A percentile compares a stretch with the other conserved stretches of the same genome.
phyloP scores from a whole-genome alignment of 2,329 filamentous ascomycete species.

The Didymella arachidicola region DNA sequence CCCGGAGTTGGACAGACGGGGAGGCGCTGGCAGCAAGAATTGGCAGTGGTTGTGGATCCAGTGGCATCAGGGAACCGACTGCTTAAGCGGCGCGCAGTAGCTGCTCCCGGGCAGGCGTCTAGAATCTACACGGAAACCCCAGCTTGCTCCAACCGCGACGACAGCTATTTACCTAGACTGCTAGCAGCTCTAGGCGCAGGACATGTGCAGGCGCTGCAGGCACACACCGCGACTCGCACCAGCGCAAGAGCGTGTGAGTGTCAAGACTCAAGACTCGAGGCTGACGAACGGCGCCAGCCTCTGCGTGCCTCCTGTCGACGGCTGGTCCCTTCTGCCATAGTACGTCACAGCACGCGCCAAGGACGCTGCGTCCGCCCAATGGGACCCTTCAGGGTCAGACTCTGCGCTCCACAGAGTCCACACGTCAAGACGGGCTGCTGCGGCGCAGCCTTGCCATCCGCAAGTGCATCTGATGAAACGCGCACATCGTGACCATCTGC shows the following conservation, averaged over 20 bases:
- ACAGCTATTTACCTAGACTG: background rate
- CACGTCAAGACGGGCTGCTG: background rate
- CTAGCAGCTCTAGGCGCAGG: background rate
- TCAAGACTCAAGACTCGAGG: background rate
- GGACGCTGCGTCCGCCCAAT: background rate
- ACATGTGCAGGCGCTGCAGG: constrained; percentile 5
- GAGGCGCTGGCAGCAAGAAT: constrained; percentile 17
- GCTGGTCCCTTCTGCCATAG: background rate
- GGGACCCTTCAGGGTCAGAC: background rate
- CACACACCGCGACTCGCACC: constrained; percentile 7
- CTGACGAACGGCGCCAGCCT: constrained; percentile 1
- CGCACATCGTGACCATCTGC: background rate
- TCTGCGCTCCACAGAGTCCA: constrained; percentile 1
- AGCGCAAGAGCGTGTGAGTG: background rate
- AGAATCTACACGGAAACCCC: background rate
- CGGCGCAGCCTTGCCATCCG: constrained; percentile 3
- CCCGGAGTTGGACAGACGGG: constrained; percentile 12
- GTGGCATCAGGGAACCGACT: constrained; percentile 12
- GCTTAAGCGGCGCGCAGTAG: constrained; percentile 13
- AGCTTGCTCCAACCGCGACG: background rate
- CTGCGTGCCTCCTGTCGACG: constrained; percentile 9
- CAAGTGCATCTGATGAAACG: constrained; percentile 1
- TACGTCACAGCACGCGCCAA: constrained; percentile 17
- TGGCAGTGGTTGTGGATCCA: constrained; percentile 20
- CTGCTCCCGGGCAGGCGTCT: constrained; percentile 4